Evolutionary conservation across 768 basidiomycete species (phyloP).

Genomic region (Boletus vermiculosoides): DNA sequence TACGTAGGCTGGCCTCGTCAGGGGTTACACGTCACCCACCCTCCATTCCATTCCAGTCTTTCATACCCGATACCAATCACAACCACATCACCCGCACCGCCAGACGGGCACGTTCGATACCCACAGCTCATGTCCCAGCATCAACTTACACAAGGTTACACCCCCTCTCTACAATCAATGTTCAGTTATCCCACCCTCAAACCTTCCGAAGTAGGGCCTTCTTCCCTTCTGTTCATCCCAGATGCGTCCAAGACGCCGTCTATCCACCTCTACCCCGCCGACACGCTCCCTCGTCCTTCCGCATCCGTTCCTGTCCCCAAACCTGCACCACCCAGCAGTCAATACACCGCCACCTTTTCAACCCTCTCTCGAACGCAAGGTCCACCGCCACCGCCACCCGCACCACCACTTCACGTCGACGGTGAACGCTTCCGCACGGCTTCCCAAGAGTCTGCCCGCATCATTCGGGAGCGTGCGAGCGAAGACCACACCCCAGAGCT

Average conservation of each 20-base stretch:
- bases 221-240: constrained; percentile 48
- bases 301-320: constrained; percentile 17
- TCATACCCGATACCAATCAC: constrained; percentile 60
- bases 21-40: constrained; percentile 9
- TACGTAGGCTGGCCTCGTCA: constrained; percentile 25
- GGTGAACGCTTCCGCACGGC: constrained; percentile 32
- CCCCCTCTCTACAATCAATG: constrained; percentile 76
- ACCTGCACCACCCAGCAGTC: constrained; percentile 5
- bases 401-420: constrained; percentile 24
- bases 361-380: constrained; percentile 28
- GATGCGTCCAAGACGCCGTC: constrained; percentile 27
- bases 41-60: constrained; percentile 26
- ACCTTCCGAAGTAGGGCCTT: constrained; percentile 34
- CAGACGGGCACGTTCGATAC: constrained; percentile 50
- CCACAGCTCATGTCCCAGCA: constrained; percentile 79
- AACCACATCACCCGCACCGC: constrained; percentile 63
- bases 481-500: constrained; percentile 44
- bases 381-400: constrained; percentile 23
- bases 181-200: constrained; percentile 43
- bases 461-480: constrained; percentile 27
- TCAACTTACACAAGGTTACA: constrained; percentile 75
- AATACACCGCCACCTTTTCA: constrained; percentile 25
- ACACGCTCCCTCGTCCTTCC: constrained; percentile 38
- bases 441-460: constrained; percentile 37
- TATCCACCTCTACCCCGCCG: constrained; percentile 31